A percentile compares a stretch with the other conserved stretches of the same genome.
phyloP scores from a whole-genome alignment of 225 moss, liverwort and hornwort genomes.

The Bryum argenteum region DNA sequence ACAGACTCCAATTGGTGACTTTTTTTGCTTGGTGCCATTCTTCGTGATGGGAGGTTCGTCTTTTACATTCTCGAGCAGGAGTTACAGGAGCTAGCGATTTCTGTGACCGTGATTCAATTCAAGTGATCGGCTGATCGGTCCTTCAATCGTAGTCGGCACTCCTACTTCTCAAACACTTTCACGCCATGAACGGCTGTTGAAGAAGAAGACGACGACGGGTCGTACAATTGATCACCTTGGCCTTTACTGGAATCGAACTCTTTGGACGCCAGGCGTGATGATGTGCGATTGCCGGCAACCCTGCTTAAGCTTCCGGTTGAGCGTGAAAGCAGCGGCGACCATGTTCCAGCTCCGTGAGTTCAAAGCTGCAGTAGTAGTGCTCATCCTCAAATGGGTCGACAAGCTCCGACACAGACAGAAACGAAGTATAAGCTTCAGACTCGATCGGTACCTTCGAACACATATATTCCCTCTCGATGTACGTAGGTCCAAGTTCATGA shows the following conservation, averaged over 20 bases:
- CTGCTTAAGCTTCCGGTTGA: slow-evolving; percentile 28
- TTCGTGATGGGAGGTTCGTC: background rate
- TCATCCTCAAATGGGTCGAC: slow-evolving; percentile 27
- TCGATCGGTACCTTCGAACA: no score
- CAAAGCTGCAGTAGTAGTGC: slow-evolving; percentile 1
- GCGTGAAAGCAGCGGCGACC: slow-evolving; percentile 12
- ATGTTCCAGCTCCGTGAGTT: slow-evolving; percentile 16
- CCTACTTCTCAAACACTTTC: slow-evolving; percentile 6
- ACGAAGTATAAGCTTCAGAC: slow-evolving; percentile 21
- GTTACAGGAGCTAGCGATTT: background rate
- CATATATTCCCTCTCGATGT: background rate
- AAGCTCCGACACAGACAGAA: slow-evolving; percentile 19
- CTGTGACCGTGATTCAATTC: background rate
- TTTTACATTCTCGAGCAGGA: background rate
- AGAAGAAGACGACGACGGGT: background rate
- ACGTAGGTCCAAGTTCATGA: no score
- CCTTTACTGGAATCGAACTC: slow-evolving; percentile 24
- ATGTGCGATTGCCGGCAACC: slow-evolving; percentile 27
- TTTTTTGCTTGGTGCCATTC: background rate
- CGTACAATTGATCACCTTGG: background rate
- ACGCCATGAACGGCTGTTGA: slow-evolving; percentile 15
- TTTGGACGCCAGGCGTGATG: slow-evolving; percentile 20
- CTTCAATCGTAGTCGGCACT: slow-evolving; percentile 18
- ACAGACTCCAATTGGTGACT: background rate
- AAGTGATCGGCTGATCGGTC: background rate